Conservation (phyloP, 345 rosid genomes). For the Hevea brasiliensis region DNA sequence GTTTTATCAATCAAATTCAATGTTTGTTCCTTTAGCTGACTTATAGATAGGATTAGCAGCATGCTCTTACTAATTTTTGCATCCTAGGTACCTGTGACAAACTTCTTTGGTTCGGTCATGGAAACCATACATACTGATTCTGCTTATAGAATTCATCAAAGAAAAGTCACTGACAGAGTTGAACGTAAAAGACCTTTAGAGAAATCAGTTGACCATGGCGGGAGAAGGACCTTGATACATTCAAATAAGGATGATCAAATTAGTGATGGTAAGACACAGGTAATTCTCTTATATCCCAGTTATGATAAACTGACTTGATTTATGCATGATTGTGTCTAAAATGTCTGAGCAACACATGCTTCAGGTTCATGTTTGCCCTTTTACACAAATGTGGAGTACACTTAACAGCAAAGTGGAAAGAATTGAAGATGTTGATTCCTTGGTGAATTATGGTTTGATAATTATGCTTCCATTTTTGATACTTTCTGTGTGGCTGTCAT, state of each 20-base stretch:
- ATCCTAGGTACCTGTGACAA: constrained; percentile 81
- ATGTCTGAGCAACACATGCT: constrained; percentile 12
- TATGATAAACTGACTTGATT: neutral
- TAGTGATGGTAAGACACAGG: constrained; percentile 35
- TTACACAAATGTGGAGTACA: constrained; percentile 32
- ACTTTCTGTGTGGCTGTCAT: constrained; percentile 42
- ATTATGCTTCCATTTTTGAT: constrained; percentile 51
- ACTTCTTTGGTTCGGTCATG: constrained; percentile 96
- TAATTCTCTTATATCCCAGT: constrained; percentile 14
- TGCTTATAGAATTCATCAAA: constrained; percentile 50
- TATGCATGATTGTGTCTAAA: neutral
- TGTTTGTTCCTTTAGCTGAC: neutral
- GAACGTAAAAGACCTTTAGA: constrained; percentile 31
- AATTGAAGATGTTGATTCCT: constrained; percentile 49
- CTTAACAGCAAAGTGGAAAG: constrained; percentile 39
- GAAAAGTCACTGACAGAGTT: constrained; percentile 30
- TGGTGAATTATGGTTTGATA: constrained; percentile 60
- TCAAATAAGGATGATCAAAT: constrained; percentile 22
- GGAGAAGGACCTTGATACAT: constrained; percentile 27
- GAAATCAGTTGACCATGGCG: constrained; percentile 30
- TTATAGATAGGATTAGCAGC: neutral
- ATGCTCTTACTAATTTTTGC: neutral
- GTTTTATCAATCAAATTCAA: neutral
- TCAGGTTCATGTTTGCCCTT: constrained; percentile 54
- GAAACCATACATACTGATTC: constrained; percentile 82